A percentile compares a stretch with the other conserved stretches of the same genome.
Evolutionary conservation across 306 rosid species (phyloP).

Genomic region (Castanea mollissima): DNA sequence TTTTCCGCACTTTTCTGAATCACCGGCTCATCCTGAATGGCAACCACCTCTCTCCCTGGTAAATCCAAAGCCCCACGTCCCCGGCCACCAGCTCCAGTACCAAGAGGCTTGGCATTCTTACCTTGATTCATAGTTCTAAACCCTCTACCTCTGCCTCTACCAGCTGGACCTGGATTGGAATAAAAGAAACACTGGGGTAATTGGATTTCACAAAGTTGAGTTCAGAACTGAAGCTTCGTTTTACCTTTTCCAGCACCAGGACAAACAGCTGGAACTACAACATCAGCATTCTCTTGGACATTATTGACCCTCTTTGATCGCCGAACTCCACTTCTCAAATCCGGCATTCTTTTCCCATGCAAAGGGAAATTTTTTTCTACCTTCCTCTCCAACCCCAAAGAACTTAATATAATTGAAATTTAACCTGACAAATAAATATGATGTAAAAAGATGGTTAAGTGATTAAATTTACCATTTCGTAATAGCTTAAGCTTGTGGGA

Average conservation of each 20-base stretch:
- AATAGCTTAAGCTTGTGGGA: too few species aligned
- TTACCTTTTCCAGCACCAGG: slow-evolving; percentile 36
- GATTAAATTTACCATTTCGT: too few species aligned
- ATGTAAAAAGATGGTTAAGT: background rate
- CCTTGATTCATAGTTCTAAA: slow-evolving; percentile 41
- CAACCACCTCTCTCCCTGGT: slow-evolving; percentile 25
- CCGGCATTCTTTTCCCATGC: slow-evolving; percentile 44
- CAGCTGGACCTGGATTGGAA: slow-evolving; percentile 61
- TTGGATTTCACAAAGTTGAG: background rate
- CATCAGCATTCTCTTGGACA: slow-evolving; percentile 32
- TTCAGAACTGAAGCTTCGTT: background rate
- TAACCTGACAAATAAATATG: background rate
- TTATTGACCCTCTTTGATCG: slow-evolving; percentile 49
- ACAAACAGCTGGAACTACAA: slow-evolving; percentile 38
- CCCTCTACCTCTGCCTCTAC: slow-evolving; percentile 82
- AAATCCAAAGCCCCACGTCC: slow-evolving; percentile 25
- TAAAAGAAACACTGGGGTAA: background rate
- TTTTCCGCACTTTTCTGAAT: slow-evolving; percentile 65
- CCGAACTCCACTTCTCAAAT: slow-evolving; percentile 45
- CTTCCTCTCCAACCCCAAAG: slow-evolving; percentile 21
- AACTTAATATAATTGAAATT: slow-evolving; percentile 3
- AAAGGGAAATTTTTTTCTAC: slow-evolving; percentile 5
- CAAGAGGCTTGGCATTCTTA: slow-evolving; percentile 48
- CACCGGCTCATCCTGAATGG: slow-evolving; percentile 27
- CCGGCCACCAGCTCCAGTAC: slow-evolving; percentile 49